Conservation (phyloP, 345 rosid genomes). For the Ceriops zippeliana region DNA sequence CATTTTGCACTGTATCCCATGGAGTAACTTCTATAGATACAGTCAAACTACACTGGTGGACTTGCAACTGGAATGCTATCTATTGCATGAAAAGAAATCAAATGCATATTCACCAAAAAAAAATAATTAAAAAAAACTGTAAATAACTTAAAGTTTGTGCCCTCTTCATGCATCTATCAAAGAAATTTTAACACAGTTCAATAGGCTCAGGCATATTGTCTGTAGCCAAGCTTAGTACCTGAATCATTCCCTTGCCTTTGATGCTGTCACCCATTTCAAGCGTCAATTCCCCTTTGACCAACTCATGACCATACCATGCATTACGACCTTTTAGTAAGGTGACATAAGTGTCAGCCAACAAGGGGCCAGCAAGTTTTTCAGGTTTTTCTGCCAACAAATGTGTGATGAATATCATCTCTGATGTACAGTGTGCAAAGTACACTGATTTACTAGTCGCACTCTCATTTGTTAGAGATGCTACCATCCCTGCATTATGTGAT, state of each 20-base stretch:
- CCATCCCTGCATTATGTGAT: constrained; percentile 63
- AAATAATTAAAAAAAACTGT: neutral
- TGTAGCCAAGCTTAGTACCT: constrained; percentile 43
- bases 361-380: constrained; percentile 93
- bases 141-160: neutral
- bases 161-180: too few species aligned
- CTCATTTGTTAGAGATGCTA: constrained; percentile 87
- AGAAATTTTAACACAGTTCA: neutral
- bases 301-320: constrained; percentile 94
- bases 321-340: constrained; percentile 92
- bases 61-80: neutral
- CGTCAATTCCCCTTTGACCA: constrained; percentile 72
- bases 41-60: neutral
- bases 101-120: neutral
- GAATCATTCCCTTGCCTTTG: constrained; percentile 97
- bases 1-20: neutral
- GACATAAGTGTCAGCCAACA: constrained; percentile 93
- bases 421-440: constrained; percentile 92
- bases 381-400: constrained; percentile 93
- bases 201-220: neutral
- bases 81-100: neutral
- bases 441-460: constrained; percentile 98
- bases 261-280: constrained; percentile 95
- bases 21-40: too few species aligned
- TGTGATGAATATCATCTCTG: constrained; percentile 97